These are phyloP conservation scores for Coemansia reversa DNA, from an alignment of 192 early-diverging fungal genomes.

Conservation along the genomic window DNA sequence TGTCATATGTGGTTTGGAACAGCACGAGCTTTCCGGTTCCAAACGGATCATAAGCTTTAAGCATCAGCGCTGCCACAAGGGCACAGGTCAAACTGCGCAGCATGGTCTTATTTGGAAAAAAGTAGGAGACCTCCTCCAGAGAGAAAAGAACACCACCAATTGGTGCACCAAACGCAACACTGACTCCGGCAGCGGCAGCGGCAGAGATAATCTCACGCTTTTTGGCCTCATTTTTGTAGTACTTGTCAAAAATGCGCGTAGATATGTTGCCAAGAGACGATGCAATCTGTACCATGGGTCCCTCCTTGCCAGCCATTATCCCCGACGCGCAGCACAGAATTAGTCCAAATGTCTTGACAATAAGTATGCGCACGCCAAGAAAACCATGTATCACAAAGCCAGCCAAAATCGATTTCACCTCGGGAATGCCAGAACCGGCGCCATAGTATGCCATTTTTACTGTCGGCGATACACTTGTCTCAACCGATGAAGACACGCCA, in stretches of 20 bases:
- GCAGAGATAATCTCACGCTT: slow-evolving; percentile 93
- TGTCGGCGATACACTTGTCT: slow-evolving; percentile 49
- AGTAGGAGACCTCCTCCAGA: slow-evolving; percentile 90
- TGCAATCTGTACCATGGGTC: slow-evolving; percentile 90
- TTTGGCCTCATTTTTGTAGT: slow-evolving; percentile 89
- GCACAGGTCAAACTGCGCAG: slow-evolving; percentile 70
- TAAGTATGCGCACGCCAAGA: slow-evolving; percentile 82
- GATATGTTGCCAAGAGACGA: slow-evolving; percentile 88
- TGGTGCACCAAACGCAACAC: slow-evolving; percentile 94
- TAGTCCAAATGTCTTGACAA: slow-evolving; percentile 87
- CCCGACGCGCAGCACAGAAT: slow-evolving; percentile 84
- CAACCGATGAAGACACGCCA: slow-evolving; percentile 49
- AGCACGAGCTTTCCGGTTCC: slow-evolving; percentile 58
- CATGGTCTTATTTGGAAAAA: slow-evolving; percentile 65
- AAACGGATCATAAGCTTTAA: slow-evolving; percentile 61
- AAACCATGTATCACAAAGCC: slow-evolving; percentile 94
- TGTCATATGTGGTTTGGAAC: slow-evolving; percentile 63
- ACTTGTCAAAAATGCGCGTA: slow-evolving; percentile 86
- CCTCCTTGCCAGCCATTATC: slow-evolving; percentile 88
- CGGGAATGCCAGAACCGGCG: slow-evolving; percentile 92
- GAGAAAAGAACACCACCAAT: slow-evolving; percentile 95
- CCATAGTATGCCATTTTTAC: slow-evolving; percentile 76
- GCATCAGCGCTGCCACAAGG: slow-evolving; percentile 56
- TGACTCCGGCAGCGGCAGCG: slow-evolving; percentile 87
- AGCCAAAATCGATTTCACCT: slow-evolving; percentile 93